Evolutionary conservation across 202 grass and related monocot species (phyloP), one percentile per base, ranked within the genome.

Genomic region (Panicum hallii): DNA sequence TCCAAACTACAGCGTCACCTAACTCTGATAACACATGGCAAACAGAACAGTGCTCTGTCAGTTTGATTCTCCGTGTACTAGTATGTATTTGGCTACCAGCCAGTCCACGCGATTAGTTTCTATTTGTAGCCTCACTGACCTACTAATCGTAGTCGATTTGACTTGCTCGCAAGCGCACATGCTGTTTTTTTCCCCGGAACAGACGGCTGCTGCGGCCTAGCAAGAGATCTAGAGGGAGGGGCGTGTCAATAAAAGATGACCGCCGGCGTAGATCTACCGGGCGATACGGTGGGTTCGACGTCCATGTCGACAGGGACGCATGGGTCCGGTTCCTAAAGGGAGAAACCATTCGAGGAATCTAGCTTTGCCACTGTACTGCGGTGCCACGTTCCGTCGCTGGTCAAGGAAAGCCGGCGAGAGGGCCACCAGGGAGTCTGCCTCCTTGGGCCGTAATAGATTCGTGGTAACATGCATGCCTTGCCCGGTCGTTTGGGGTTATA

Each of bases 321-420:
- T 12, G 70, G 53, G 34, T 62, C 44, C 17, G 41, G 43, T 19
- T 22, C 69, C 19, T 41, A 34, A 72, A 45, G 57, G 9, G 14
- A 78, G 64, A 50, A 86, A 66, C 54, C 64, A 34, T 73, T 78
- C 65, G 12, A 78, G 20, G 36, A 78, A 90, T 86, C 72, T 36
- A 43, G 49, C 66, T 82, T 66, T 40, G 78, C 72, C 66, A 23
- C 65, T 26, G 26, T 26, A 1, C 26, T 67, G 4, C 16, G 32
- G 28, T 11, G 61, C 28, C 61, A 17, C 42, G 13, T 22, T 54
- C 67, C 19, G 20, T 60, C 53, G 48, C 32, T 61, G 47, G 72
- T 85, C 55, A 57, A 55, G 38, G 11, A 70, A 43, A 41, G 44
- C 4, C 57, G 9, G 83, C 55, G 43, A 8, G 48, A 26, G n/a